A percentile compares a stretch with the other conserved stretches of the same genome.
Evolutionary conservation across 169 alveolate genomes (phyloP).

Genomic region (Cryptosporidium parvum): DNA sequence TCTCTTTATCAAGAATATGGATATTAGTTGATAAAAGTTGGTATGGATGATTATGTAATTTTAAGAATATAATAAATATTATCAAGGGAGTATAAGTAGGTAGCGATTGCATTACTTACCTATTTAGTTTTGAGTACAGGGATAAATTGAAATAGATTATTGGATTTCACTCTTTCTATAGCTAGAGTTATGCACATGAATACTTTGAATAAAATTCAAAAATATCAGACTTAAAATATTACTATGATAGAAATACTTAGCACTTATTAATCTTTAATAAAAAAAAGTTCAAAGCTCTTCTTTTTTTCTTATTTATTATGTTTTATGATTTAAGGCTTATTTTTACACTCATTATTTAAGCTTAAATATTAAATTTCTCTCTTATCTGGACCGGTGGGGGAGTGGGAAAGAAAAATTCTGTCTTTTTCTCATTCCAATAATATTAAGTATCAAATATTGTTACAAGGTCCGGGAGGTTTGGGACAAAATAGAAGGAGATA

Average conservation of each 20-base stretch:
- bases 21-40: too few species aligned
- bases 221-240: not conserved
- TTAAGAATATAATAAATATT: not conserved
- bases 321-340: not conserved
- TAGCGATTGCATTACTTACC: not conserved
- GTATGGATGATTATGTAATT: not conserved
- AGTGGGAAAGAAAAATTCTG: not conserved
- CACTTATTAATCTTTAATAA: too few species aligned
- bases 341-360: not conserved
- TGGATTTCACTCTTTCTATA: conserved; percentile 4
- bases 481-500: not conserved
- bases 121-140: not conserved
- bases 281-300: too few species aligned
- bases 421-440: too few species aligned
- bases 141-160: not conserved
- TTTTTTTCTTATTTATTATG: too few species aligned
- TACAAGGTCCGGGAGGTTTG: not conserved
- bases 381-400: not conserved
- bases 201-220: conserved; percentile 19
- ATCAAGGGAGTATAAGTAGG: too few species aligned
- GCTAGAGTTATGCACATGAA: not conserved
- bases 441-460: too few species aligned
- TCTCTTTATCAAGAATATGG: too few species aligned
- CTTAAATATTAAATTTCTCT: too few species aligned
- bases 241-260: too few species aligned